Evolutionary conservation across 306 rosid genomes (phyloP).

Genomic region (Rosa chinensis): DNA sequence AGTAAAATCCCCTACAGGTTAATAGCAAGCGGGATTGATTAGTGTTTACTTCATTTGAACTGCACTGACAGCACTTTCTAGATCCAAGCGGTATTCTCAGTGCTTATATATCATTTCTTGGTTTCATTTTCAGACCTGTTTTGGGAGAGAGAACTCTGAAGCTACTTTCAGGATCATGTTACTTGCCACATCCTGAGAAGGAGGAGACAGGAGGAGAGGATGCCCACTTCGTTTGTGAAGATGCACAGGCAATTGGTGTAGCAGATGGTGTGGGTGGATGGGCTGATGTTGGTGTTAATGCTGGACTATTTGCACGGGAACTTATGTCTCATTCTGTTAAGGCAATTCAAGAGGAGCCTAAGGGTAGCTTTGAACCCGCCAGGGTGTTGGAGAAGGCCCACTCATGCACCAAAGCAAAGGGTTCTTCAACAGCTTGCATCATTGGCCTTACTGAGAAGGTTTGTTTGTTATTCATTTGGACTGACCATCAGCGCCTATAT

Average conservation of each 20-base stretch:
- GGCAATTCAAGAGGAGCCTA: conserved; percentile 72
- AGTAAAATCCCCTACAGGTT: not conserved
- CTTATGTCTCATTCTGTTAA: conserved; percentile 65
- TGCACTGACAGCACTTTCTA: not conserved
- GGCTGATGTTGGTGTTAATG: conserved; percentile 90
- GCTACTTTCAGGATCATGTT: conserved; percentile 78
- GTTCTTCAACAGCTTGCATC: conserved; percentile 94
- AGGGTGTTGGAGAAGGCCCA: conserved; percentile 89
- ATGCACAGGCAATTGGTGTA: conserved; percentile 76
- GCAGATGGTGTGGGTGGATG: conserved; percentile 99
- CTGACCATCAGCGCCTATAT: conserved; percentile 4
- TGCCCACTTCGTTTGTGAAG: conserved; percentile 81
- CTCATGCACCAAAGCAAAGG: conserved; percentile 57
- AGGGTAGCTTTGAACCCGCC: conserved; percentile 57
- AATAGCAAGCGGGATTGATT: not conserved
- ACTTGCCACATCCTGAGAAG: conserved; percentile 91
- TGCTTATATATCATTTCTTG: conserved; percentile 14
- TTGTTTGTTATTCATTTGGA: conserved; percentile 7
- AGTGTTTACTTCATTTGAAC: not conserved
- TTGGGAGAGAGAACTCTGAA: conserved; percentile 51
- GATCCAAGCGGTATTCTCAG: not conserved
- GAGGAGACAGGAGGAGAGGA: conserved; percentile 91
- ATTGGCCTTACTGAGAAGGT: conserved; percentile 73
- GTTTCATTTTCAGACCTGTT: conserved; percentile 41
- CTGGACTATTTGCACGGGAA: conserved; percentile 74